Evolutionary conservation across 345 rosid genomes (phyloP), one percentile per base, ranked within the genome.

Genomic region (Xanthoceras sorbifolium): DNA sequence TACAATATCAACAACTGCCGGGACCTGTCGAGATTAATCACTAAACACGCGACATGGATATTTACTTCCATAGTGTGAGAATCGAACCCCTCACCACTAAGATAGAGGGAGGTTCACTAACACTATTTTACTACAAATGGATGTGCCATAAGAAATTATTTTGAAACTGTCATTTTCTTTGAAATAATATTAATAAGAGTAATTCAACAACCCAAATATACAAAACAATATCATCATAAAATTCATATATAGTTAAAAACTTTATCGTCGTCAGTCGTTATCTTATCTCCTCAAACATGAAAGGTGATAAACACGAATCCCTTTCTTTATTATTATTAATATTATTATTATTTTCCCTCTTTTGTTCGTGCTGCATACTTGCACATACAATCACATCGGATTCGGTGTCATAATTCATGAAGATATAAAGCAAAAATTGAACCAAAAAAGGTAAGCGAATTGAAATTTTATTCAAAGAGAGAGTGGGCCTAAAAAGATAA

Each of bases 251-350:
- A 6, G 18, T 12, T 46, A 46, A 12, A 46, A 12, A 3, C 4
- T 50, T 18, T 26, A 3, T 26, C 1, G 17, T 32, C 6, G 25
- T 17, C 1, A 28, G 25, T 68, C 34, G 4, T 46, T 28, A 31
- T 52, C 73, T 52, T 29, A 70, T 70, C 73, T 32, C n/a, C 23
- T 71, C 63, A 52, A 52, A 50, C 32, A 22, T 57, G 12, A 34
- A 15, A 38, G 22, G 66, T 36, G 75, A 71, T 55, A 55, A 71
- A 34, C 17, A 14, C 64, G 74, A 71, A 71, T 55, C 64, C 64
- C 1, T 36, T 50, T 11, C 20, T 14, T 2, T 17, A 17, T 25
- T 67, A 15, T 26, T 9, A 23, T 36, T 36, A n/a, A n/a, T n/a
- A n/a, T n/a, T n/a, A n/a, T n/a, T 42, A 42, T 14, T 42, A 42